Conservation (phyloP, 257 asterid genomes). For the Ballota nigra region DNA sequence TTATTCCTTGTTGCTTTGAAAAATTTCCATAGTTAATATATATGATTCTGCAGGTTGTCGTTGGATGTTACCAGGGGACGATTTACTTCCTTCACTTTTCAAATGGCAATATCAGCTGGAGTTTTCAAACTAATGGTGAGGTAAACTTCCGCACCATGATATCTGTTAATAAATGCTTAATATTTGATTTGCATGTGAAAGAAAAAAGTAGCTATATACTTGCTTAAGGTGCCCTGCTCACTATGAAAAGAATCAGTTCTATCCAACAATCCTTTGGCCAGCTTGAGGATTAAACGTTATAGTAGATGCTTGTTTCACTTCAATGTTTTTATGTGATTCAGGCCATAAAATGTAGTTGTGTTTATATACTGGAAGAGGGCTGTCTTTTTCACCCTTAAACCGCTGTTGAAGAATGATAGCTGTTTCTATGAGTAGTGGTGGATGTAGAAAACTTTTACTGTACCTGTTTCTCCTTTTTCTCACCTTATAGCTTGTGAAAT, state of each 20-base stretch:
- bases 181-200: not conserved
- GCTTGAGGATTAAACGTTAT: not conserved
- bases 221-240: not conserved
- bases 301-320: not conserved
- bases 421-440: not conserved
- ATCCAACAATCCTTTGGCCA: not conserved
- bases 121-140: constrained; percentile 77
- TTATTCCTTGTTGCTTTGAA: not conserved
- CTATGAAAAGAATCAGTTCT: not conserved
- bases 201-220: not conserved
- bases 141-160: constrained; percentile 32
- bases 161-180: not conserved
- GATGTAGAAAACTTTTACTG: not conserved
- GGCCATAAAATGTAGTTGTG: not conserved
- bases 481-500: not conserved
- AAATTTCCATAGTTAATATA: constrained; percentile 10
- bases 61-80: constrained; percentile 84
- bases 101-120: constrained; percentile 75
- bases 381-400: not conserved
- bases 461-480: not conserved
- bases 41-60: constrained; percentile 58
- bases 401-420: not conserved
- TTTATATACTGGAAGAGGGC: not conserved
- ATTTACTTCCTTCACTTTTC: constrained; percentile 68
- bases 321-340: not conserved